phyloP scores from a whole-genome alignment of 768 basidiomycete species.

The Rhodotorula sphaerocarpa region DNA sequence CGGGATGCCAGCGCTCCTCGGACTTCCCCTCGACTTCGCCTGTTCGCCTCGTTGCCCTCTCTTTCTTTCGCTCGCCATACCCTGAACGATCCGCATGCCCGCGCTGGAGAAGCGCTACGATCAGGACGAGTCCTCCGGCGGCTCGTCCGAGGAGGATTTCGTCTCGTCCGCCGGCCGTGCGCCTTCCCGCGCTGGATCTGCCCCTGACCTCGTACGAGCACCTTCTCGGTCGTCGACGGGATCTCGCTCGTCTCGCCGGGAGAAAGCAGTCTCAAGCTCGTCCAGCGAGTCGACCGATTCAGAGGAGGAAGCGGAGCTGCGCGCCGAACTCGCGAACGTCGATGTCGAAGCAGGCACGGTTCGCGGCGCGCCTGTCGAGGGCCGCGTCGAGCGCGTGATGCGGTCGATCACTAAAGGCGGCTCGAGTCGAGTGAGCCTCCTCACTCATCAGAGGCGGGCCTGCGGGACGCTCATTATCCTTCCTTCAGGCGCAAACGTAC shows the following conservation, averaged over 20 bases:
- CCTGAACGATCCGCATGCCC: background rate
- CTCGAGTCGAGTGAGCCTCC: no score
- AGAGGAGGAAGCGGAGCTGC: slow-evolving; percentile 21
- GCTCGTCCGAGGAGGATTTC: slow-evolving; percentile 17
- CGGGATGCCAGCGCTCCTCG: background rate
- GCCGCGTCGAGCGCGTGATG: slow-evolving; percentile 6
- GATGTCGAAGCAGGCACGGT: slow-evolving; percentile 18
- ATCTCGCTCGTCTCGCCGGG: background rate
- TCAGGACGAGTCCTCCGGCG: slow-evolving; percentile 3
- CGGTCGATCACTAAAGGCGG: slow-evolving; percentile 6
- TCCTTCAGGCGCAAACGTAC: no score
- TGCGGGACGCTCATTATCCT: no score
- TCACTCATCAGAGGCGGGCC: no score
- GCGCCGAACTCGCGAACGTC: slow-evolving; percentile 6
- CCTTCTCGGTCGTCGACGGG: slow-evolving; percentile 14
- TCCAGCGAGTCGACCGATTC: slow-evolving; percentile 11
- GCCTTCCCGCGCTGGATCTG: background rate
- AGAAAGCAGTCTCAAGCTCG: background rate
- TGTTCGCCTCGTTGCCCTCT: no score
- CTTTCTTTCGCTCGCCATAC: background rate
- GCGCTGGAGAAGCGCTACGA: slow-evolving; percentile 25
- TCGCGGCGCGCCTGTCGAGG: slow-evolving; percentile 8
- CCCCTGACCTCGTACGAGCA: background rate
- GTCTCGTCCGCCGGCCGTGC: slow-evolving; percentile 6
- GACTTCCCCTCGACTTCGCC: no score